Conservation (phyloP, 805 yeast genomes). For the Candida corydali region DNA sequence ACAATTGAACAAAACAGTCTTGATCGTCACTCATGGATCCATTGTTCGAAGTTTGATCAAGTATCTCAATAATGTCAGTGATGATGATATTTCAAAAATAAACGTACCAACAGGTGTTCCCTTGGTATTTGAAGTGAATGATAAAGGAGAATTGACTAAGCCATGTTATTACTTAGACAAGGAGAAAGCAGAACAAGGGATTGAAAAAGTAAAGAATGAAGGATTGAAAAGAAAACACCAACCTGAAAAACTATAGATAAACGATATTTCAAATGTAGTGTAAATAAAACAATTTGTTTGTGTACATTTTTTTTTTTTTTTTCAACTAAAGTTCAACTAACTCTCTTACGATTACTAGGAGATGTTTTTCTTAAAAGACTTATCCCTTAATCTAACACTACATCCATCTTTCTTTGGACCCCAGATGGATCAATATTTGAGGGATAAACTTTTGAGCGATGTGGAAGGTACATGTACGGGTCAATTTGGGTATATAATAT, state of each 20-base stretch:
- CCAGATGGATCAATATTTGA: slow-evolving; percentile 89
- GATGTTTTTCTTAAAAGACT: slow-evolving; percentile 65
- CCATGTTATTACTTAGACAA: slow-evolving; percentile 37
- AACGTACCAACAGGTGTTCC: slow-evolving; percentile 45
- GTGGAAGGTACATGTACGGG: slow-evolving; percentile 99
- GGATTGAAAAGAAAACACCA: slow-evolving; percentile 15
- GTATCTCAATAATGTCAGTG: slow-evolving; percentile 31
- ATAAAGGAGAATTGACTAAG: slow-evolving; percentile 21
- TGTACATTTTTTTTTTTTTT: not conserved
- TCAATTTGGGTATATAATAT: slow-evolving; percentile 94
- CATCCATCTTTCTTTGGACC: slow-evolving; percentile 99
- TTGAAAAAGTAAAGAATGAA: slow-evolving; percentile 30
- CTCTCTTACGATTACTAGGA: slow-evolving; percentile 7
- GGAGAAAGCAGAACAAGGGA: slow-evolving; percentile 35
- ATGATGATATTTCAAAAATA: slow-evolving; percentile 34
- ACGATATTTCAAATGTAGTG: no score
- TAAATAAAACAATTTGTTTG: not conserved
- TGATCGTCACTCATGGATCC: slow-evolving; percentile 42
- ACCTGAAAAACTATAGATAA: not conserved
- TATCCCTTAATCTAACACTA: slow-evolving; percentile 84
- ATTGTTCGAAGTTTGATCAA: slow-evolving; percentile 39
- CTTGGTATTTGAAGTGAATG: slow-evolving; percentile 36
- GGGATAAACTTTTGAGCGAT: slow-evolving; percentile 86
- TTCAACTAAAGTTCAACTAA: not conserved
- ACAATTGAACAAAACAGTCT: slow-evolving; percentile 23